These are phyloP conservation scores for Gossypium davidsonii DNA, from an alignment of 441 rosid genomes.

Conservation along the genomic window DNA sequence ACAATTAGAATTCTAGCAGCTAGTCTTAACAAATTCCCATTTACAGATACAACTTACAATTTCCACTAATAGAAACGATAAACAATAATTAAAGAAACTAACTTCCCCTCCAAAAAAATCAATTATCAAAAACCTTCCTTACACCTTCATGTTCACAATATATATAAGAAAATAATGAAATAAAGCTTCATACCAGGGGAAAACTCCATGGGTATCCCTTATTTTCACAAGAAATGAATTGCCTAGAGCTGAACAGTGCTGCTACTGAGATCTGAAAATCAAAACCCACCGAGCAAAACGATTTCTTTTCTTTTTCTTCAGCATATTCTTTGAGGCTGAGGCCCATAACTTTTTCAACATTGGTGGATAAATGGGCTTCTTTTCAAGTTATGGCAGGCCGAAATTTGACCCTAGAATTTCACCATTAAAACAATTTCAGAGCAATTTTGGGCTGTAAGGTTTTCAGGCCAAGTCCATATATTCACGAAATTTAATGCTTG, in stretches of 20 bases:
- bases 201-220: conserved; percentile 1
- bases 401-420: background rate
- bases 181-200: background rate
- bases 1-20: background rate
- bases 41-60: background rate
- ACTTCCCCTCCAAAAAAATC: too few species aligned
- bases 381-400: background rate
- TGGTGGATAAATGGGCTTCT: background rate
- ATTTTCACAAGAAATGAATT: background rate
- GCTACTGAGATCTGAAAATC: background rate
- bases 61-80: background rate
- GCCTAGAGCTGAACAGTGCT: background rate
- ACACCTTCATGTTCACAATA: background rate
- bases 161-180: background rate
- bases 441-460: background rate
- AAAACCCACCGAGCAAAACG: background rate
- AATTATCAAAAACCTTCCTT: background rate
- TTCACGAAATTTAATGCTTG: background rate
- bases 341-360: background rate
- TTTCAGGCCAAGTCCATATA: background rate
- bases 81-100: background rate
- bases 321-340: background rate
- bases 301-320: background rate
- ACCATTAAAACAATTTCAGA: background rate
- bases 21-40: background rate